phyloP scores from a whole-genome alignment of 768 basidiomycete genomes.

The Rhodotorula taiwanensis region DNA sequence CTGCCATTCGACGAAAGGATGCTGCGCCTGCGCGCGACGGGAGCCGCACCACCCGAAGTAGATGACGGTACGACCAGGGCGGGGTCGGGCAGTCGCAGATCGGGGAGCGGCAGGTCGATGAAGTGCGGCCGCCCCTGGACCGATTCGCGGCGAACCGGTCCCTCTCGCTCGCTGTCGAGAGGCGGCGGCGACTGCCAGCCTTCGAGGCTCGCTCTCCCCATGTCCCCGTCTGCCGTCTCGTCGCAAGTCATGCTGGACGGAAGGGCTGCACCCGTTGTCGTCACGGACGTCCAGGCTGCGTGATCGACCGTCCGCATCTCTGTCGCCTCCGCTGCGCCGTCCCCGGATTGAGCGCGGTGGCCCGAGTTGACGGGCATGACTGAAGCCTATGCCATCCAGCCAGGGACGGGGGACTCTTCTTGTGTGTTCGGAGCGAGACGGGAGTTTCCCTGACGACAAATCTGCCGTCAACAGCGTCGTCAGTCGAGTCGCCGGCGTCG shows the following conservation, averaged over 20 bases:
- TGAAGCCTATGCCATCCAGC: slow-evolving; percentile 27
- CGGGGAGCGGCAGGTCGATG: slow-evolving; percentile 22
- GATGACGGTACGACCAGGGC: slow-evolving; percentile 15
- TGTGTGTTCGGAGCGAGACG: too few relatives aligned
- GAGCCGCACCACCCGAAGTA: too few relatives aligned
- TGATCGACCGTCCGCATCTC: not conserved
- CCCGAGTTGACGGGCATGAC: slow-evolving; percentile 13
- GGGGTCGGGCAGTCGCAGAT: slow-evolving; percentile 20
- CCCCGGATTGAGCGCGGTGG: slow-evolving; percentile 2
- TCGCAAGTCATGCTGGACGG: slow-evolving; percentile 13
- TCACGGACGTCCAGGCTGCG: too few relatives aligned
- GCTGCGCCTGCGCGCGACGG: too few relatives aligned
- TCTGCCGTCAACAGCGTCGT: too few relatives aligned
- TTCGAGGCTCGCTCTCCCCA: not conserved
- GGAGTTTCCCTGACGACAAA: too few relatives aligned
- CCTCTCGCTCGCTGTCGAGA: too few relatives aligned
- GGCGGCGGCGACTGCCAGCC: too few relatives aligned
- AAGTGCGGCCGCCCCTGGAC: slow-evolving; percentile 7
- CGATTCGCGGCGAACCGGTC: too few relatives aligned
- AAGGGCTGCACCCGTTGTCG: slow-evolving; percentile 4
- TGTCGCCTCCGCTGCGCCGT: not conserved
- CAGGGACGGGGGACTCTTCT: too few relatives aligned
- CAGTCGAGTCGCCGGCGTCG: too few relatives aligned
- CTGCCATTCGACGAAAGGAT: too few relatives aligned
- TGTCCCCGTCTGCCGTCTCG: slow-evolving; percentile 25